phyloP scores from a whole-genome alignment of 73 alveolate genomes.

The Paramecium pentaurelia region DNA sequence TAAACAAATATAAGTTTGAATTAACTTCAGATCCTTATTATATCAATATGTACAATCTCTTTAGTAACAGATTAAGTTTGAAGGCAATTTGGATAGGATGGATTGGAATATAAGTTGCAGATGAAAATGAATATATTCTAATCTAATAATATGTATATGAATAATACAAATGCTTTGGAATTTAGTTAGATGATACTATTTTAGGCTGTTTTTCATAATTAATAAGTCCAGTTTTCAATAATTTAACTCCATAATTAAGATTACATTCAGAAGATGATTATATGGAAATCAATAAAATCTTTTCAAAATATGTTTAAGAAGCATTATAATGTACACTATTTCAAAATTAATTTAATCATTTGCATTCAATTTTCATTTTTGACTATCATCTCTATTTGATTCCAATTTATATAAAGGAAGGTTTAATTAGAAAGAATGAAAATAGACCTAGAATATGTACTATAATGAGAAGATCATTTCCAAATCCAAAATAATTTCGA shows the following conservation, averaged over 20 bases:
- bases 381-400: not conserved
- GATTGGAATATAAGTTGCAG: not conserved
- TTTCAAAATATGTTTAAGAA: not conserved
- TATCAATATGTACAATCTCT: not conserved
- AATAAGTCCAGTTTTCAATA: not conserved
- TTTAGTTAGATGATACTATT: not conserved
- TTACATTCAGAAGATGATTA: not conserved
- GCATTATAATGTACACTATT: not conserved
- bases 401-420: not conserved
- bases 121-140: not conserved
- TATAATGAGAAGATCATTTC: not conserved
- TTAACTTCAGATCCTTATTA: conserved; percentile 34
- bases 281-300: not conserved
- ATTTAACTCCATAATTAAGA: not conserved
- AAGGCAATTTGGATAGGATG: conserved; percentile 39
- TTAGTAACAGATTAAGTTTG: not conserved
- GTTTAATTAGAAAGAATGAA: not conserved
- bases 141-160: not conserved
- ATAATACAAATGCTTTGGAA: not conserved
- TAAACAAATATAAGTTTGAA: not conserved
- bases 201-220: not conserved
- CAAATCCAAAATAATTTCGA: not conserved
- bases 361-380: conserved; percentile 5
- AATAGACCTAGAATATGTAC: not conserved
- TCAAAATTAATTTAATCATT: not conserved